Percentiles rank a stretch among this genome's conserved stretches.
Evolutionary conservation across 1,284 basidiomycete species (phyloP).

Genomic region (Ceratobasidium sp.): DNA sequence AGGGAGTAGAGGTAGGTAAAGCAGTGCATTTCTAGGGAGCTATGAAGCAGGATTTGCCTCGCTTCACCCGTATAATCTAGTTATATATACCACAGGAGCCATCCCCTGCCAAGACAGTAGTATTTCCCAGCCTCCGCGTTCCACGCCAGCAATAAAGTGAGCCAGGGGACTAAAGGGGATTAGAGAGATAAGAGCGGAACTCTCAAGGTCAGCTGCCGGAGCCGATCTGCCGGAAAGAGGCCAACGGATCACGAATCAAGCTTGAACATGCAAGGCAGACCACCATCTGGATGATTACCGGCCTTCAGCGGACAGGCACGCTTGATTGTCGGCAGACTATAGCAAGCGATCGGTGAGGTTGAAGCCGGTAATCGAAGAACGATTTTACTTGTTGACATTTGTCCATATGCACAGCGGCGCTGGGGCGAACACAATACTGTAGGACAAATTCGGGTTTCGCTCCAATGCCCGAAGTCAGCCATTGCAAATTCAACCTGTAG

Average conservation of each 20-base stretch:
- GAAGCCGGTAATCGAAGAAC: not conserved
- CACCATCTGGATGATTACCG: constrained; percentile 4
- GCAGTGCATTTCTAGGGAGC: not conserved
- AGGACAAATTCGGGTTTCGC: not conserved
- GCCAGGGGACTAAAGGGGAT: not conserved
- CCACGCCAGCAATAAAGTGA: constrained; percentile 1
- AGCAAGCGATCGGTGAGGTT: not conserved
- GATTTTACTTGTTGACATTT: too few species aligned
- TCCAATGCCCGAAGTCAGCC: not conserved
- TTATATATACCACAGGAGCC: not conserved
- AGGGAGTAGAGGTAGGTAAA: not conserved
- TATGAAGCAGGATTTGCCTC: not conserved
- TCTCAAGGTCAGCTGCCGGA: not conserved
- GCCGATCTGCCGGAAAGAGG: not conserved
- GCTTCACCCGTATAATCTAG: not conserved
- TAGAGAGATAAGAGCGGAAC: not conserved
- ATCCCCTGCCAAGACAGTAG: not conserved
- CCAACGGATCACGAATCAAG: not conserved
- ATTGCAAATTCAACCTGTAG: not conserved
- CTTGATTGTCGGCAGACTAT: constrained; percentile 28
- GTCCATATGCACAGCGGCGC: too few species aligned
- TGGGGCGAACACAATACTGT: not conserved
- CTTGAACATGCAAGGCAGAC: not conserved
- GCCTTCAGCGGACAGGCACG: not conserved
- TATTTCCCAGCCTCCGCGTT: not conserved